Percentiles rank a stretch among this genome's conserved stretches.
These are phyloP conservation scores for Stemphylium beticola DNA, from an alignment of 2,329 filamentous ascomycete genomes.

Conservation along the genomic window DNA sequence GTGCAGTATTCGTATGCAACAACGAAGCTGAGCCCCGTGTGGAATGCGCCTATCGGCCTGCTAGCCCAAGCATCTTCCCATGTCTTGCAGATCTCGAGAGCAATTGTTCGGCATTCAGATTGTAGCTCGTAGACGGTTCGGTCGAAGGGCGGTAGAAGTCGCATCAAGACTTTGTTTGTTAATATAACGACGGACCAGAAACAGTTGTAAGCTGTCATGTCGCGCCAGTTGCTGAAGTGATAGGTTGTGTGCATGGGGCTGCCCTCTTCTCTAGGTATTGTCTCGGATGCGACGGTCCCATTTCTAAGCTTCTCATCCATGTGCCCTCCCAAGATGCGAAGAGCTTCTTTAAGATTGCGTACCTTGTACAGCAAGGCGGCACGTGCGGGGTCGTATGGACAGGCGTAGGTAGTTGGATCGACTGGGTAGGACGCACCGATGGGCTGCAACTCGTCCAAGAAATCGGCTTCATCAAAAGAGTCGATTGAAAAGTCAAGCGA, in stretches of 20 bases:
- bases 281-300: constrained; percentile 28
- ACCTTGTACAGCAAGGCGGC: constrained; percentile 31
- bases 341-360: constrained; percentile 30
- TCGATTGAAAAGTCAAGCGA: constrained; percentile 30
- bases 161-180: constrained; percentile 38
- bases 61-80: constrained; percentile 45
- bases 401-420: neutral
- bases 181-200: constrained; percentile 43
- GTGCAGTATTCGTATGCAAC: constrained; percentile 41
- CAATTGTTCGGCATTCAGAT: constrained; percentile 34
- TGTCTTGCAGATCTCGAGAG: constrained; percentile 43
- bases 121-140: constrained; percentile 29
- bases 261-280: constrained; percentile 22
- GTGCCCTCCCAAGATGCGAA: constrained; percentile 25
- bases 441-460: constrained; percentile 16
- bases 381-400: constrained; percentile 12
- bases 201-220: constrained; percentile 41
- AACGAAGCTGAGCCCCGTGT: constrained; percentile 41
- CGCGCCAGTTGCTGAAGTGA: constrained; percentile 40
- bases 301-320: constrained; percentile 32
- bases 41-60: constrained; percentile 42
- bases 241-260: constrained; percentile 34
- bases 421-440: constrained; percentile 8
- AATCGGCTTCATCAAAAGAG: constrained; percentile 20
- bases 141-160: constrained; percentile 33